These are phyloP conservation scores for Suillus ampliporus DNA, from an alignment of 768 basidiomycete genomes.

Conservation along the genomic window DNA sequence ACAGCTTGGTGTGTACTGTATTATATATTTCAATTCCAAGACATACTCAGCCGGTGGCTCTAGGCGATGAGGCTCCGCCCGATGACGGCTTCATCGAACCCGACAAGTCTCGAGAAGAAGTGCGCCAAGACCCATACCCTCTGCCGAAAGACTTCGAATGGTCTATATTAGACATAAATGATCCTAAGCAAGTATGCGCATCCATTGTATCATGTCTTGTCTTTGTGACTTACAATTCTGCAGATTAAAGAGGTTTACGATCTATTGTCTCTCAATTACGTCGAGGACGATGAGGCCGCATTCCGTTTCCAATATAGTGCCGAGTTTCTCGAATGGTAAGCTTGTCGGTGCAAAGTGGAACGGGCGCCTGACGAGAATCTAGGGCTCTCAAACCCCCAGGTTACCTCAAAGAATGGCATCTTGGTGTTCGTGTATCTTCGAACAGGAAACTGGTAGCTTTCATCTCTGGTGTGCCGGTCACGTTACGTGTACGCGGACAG, in stretches of 20 bases:
- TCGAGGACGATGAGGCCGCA: conserved; percentile 95
- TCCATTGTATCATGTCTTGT: neutral
- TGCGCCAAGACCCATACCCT: conserved; percentile 87
- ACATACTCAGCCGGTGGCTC: neutral
- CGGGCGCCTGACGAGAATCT: conserved; percentile 1
- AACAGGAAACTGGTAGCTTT: conserved; percentile 96
- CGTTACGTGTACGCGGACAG: conserved; percentile 84
- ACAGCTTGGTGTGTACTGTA: conserved; percentile 62
- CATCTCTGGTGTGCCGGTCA: conserved; percentile 91
- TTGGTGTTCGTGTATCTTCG: conserved; percentile 90
- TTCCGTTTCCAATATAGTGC: conserved; percentile 97
- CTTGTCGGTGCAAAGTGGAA: conserved; percentile 6
- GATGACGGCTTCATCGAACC: conserved; percentile 92
- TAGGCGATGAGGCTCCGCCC: conserved; percentile 66
- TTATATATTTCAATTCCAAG: neutral
- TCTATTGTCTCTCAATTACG: conserved; percentile 90
- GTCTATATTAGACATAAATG: conserved; percentile 79
- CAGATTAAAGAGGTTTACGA: conserved; percentile 93
- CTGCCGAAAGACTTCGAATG: conserved; percentile 95
- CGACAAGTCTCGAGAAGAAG: conserved; percentile 72
- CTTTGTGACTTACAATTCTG: conserved; percentile 9
- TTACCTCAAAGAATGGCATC: conserved; percentile 92
- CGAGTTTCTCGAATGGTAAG: conserved; percentile 91
- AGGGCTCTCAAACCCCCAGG: conserved; percentile 97
- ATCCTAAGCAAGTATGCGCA: conserved; percentile 68